Percentiles rank a stretch among this genome's conserved stretches.
Evolutionary conservation across 345 rosid genomes (phyloP).

Genomic region (Linum usitatissimum): DNA sequence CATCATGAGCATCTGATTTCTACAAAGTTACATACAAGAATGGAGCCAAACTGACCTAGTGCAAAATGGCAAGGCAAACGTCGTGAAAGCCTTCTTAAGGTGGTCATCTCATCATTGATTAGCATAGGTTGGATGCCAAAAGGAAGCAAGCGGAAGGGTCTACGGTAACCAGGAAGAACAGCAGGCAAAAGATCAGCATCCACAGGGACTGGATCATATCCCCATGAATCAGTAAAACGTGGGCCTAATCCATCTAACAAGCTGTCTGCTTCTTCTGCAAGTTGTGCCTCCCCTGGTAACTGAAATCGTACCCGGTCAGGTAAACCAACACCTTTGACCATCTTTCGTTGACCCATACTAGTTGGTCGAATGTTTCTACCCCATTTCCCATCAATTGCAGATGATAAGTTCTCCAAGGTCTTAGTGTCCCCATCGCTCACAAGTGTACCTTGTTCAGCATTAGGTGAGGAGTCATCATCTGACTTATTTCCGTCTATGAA

Average conservation of each 20-base stretch:
- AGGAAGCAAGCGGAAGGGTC: slow-evolving; percentile 93
- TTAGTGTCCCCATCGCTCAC: slow-evolving; percentile 20
- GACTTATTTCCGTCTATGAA: slow-evolving; percentile 35
- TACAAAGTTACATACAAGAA: slow-evolving; percentile 6
- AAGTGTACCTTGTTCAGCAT: slow-evolving; percentile 18
- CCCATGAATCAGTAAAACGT: slow-evolving; percentile 90
- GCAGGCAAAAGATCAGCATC: slow-evolving; percentile 93
- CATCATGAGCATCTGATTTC: not conserved
- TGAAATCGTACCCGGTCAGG: slow-evolving; percentile 69
- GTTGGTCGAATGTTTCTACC: slow-evolving; percentile 15
- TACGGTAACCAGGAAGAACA: slow-evolving; percentile 55
- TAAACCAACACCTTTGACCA: slow-evolving; percentile 62
- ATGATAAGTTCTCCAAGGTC: slow-evolving; percentile 17
- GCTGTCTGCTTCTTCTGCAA: slow-evolving; percentile 63
- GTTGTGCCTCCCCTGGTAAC: slow-evolving; percentile 63
- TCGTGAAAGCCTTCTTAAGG: slow-evolving; percentile 74
- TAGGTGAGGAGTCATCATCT: slow-evolving; percentile 17
- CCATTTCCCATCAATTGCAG: slow-evolving; percentile 14
- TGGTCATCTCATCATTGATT: slow-evolving; percentile 90
- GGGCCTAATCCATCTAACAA: slow-evolving; percentile 89
- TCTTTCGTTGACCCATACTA: slow-evolving; percentile 21
- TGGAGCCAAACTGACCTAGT: slow-evolving; percentile 36
- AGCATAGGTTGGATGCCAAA: slow-evolving; percentile 65
- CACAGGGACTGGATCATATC: slow-evolving; percentile 80
- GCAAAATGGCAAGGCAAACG: slow-evolving; percentile 91